Base-by-base conservation (phyloP, 768 basidiomycete species). In the Tremella yokohamensis region DNA sequence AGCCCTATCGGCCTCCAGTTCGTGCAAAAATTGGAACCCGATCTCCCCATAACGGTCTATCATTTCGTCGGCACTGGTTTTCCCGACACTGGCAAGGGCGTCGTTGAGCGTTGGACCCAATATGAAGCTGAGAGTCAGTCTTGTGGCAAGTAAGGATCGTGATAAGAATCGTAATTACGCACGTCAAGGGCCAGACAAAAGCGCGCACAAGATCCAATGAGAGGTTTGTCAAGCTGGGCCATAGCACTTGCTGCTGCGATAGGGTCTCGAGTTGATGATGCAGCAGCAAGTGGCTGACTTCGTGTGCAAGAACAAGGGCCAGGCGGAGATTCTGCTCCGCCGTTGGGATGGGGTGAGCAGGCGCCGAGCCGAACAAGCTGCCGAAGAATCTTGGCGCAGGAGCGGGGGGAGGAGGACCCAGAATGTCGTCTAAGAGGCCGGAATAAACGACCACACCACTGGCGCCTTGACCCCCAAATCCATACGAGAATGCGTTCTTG, bases 71-170 rank as follows among this genome's bases (percentile, higher is more conserved):
- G 86, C 84, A 1, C 88, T 86, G 0, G 87, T 82, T 71, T 85
- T 86, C 22, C 89, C 86, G 53, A 91, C 66, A 52, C 88, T 84
- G 0, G 86, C 89, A 22, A 98, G 82, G 2, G 90, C 92, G 66
- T 99, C 94, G 70, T 94, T 93, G 58, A 97, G 84, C 73, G 97
- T 96, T 1, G 94, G 94, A 0, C 94, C 93, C 56, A 97, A 69
- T 42, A 80, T 51, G 24, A 76, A 64, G 0, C 79, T 80, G 11
- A 58, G 68, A 59, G 62, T 61, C 68, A 65, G 42, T 66, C 20
- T 8, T 64, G 53, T 49, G 16, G 68, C 61, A 50, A 58, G 56
- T 13, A 38, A 49, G 24, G 59, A 51, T 16, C 22, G 3, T 15
- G 12, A 34, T 13, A 38, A 49, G 24, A 57, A 51, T 16, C 22